Percentiles rank a stretch among this genome's conserved stretches.
Conservation (phyloP, 192 early-diverging fungal genomes). For the Dispira parvispora region DNA sequence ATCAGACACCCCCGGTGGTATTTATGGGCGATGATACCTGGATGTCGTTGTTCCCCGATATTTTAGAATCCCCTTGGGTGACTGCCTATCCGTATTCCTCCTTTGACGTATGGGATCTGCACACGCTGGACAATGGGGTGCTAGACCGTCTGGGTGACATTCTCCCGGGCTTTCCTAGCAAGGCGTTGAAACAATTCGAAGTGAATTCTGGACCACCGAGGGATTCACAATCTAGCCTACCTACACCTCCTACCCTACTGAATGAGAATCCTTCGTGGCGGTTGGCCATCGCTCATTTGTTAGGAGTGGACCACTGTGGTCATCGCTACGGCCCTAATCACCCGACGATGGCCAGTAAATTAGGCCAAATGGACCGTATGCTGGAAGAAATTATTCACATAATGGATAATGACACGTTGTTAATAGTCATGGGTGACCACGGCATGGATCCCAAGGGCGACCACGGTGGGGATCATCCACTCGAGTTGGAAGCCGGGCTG, state of each 20-base stretch:
- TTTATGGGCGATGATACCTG: slow-evolving; percentile 96
- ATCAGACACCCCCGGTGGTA: slow-evolving; percentile 11
- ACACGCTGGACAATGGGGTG: slow-evolving; percentile 85
- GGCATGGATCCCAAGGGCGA: slow-evolving; percentile 93
- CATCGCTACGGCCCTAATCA: slow-evolving; percentile 81
- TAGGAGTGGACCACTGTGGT: slow-evolving; percentile 94
- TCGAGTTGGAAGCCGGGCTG: slow-evolving; percentile 73
- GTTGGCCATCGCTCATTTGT: slow-evolving; percentile 74
- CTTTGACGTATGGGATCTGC: slow-evolving; percentile 73
- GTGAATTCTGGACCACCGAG: not conserved
- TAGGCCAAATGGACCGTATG: slow-evolving; percentile 70
- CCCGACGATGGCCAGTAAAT: slow-evolving; percentile 68
- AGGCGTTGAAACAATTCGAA: not conserved
- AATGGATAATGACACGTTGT: slow-evolving; percentile 60
- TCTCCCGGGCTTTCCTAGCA: slow-evolving; percentile 15
- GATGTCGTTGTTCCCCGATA: slow-evolving; percentile 65
- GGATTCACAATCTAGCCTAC: not conserved
- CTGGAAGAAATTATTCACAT: slow-evolving; percentile 41
- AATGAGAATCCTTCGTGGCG: slow-evolving; percentile 35
- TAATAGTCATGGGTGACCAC: slow-evolving; percentile 91
- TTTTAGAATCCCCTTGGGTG: slow-evolving; percentile 34
- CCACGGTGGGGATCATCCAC: slow-evolving; percentile 88
- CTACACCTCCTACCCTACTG: not conserved
- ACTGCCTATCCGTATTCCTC: slow-evolving; percentile 50
- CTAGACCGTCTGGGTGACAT: slow-evolving; percentile 36